Conservation (phyloP, 768 basidiomycete genomes). For the Rhodosporidiobolus odoratus region DNA sequence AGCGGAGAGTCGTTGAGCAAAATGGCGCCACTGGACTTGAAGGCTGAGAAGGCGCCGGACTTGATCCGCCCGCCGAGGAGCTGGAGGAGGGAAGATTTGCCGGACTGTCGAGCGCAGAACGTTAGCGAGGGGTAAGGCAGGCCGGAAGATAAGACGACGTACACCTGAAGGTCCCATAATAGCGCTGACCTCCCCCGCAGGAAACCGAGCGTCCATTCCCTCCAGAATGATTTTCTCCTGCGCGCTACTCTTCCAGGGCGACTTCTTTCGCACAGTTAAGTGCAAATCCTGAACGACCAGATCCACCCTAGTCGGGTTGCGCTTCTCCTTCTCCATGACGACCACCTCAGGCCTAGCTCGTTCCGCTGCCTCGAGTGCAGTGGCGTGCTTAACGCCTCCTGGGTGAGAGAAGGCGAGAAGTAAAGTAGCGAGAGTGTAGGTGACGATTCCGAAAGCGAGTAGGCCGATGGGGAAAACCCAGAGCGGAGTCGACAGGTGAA, state of each 20-base stretch:
- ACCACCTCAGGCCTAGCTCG: not conserved
- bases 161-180: conserved; percentile 44
- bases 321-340: not conserved
- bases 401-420: conserved; percentile 46
- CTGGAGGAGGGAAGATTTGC: conserved; percentile 48
- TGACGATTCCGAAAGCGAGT: conserved; percentile 44
- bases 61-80: conserved; percentile 46
- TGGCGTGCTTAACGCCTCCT: conserved; percentile 47
- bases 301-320: conserved; percentile 41
- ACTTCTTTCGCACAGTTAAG: conserved; percentile 21
- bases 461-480: conserved; percentile 42
- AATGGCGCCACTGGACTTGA: conserved; percentile 44
- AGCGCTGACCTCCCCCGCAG: conserved; percentile 47
- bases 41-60: conserved; percentile 45
- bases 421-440: conserved; percentile 44
- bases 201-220: conserved; percentile 45
- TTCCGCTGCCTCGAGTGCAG: conserved; percentile 30
- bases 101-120: conserved; percentile 35
- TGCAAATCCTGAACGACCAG: conserved; percentile 42
- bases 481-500: conserved; percentile 42
- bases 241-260: conserved; percentile 19
- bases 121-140: conserved; percentile 22
- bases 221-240: conserved; percentile 45
- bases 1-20: conserved; percentile 43
- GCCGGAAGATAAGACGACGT: not conserved